Evolutionary conservation across 2,329 filamentous ascomycete species (phyloP).

Genomic region (Colletotrichum tabaci): DNA sequence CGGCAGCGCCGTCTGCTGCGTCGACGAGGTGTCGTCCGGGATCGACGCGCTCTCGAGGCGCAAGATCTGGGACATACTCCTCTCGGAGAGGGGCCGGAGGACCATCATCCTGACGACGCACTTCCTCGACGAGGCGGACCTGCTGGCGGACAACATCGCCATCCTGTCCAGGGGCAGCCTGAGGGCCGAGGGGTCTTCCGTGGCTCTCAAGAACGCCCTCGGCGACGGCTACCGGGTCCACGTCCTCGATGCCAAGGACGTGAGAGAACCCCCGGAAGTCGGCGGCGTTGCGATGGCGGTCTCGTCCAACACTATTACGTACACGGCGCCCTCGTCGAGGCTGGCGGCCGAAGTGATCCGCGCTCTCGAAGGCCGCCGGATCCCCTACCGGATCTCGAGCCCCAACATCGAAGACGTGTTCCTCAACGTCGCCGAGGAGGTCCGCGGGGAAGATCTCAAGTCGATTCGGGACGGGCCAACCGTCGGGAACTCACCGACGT

Average conservation of each 20-base stretch:
- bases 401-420: constrained; percentile 96
- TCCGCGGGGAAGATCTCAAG: constrained; percentile 61
- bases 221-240: constrained; percentile 61
- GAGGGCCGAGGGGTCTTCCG: constrained; percentile 77
- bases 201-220: constrained; percentile 76
- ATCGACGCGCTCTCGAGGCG: constrained; percentile 78
- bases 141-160: constrained; percentile 79
- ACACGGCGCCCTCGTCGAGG: constrained; percentile 77
- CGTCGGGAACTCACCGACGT: neutral
- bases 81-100: constrained; percentile 75
- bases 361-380: constrained; percentile 74
- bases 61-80: constrained; percentile 69
- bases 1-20: constrained; percentile 78
- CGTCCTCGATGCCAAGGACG: constrained; percentile 58
- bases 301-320: constrained; percentile 81
- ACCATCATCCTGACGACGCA: constrained; percentile 82
- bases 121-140: constrained; percentile 83
- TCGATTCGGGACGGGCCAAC: neutral
- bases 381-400: constrained; percentile 89
- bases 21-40: constrained; percentile 83
- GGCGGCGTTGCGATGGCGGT: constrained; percentile 69
- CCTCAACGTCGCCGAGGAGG: constrained; percentile 86
- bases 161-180: constrained; percentile 78
- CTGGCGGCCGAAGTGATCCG: constrained; percentile 81
- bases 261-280: constrained; percentile 65